Evolutionary conservation across 2,329 filamentous ascomycete species (phyloP).

Genomic region (Cytospora chrysosperma): DNA sequence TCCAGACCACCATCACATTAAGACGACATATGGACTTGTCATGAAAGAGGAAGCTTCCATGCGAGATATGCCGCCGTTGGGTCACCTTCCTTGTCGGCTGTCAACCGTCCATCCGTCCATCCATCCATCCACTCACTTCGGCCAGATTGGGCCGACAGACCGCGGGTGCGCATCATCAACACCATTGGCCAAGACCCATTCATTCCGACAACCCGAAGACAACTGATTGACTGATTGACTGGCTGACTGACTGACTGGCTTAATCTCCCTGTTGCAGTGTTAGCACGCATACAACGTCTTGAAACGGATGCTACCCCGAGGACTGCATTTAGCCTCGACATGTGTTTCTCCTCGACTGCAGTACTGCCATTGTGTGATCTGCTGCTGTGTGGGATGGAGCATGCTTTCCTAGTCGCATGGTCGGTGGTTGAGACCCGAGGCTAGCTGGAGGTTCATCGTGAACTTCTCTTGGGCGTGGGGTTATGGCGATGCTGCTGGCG

Average conservation of each 20-base stretch:
- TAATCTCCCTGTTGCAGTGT: neutral
- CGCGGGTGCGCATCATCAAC: neutral
- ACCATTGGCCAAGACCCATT: neutral
- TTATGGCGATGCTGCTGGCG: no score
- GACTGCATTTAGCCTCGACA: neutral
- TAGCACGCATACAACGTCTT: neutral
- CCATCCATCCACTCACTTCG: no score
- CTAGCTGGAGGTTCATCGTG: no score
- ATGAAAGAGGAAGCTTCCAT: neutral
- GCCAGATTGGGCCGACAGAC: neutral
- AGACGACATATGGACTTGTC: no score
- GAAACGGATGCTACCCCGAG: neutral
- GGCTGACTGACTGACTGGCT: no score
- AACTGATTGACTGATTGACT: no score
- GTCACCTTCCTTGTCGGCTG: neutral
- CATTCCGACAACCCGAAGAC: neutral
- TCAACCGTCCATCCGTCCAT: no score
- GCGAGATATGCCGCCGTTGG: no score
- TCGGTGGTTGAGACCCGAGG: neutral
- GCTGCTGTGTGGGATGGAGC: neutral
- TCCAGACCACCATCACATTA: no score
- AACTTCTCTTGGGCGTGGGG: no score
- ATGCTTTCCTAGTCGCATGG: neutral
- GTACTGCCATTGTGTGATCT: neutral
- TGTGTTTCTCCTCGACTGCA: neutral